Evolutionary conservation across 768 basidiomycete species (phyloP).

Genomic region (Coprinopsis marcescibilis): DNA sequence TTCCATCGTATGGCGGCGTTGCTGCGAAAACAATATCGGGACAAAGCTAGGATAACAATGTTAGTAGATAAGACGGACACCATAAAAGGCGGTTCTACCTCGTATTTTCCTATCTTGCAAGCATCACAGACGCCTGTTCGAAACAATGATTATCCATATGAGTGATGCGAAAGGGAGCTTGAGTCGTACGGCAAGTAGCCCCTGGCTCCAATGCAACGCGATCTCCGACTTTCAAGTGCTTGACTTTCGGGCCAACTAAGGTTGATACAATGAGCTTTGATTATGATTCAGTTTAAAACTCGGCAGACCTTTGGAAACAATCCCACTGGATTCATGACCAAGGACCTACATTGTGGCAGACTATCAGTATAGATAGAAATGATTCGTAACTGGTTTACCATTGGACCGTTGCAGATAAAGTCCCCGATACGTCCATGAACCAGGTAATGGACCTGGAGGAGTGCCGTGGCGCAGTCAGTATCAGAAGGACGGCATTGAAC

Average conservation of each 20-base stretch:
- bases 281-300: background rate
- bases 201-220: slow-evolving; percentile 92
- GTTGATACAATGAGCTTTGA: slow-evolving; percentile 3
- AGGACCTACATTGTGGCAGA: slow-evolving; percentile 63
- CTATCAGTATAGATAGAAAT: background rate
- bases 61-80: background rate
- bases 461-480: too few species aligned
- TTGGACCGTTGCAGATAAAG: slow-evolving; percentile 74
- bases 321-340: slow-evolving; percentile 89
- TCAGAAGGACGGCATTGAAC: background rate
- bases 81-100: slow-evolving; percentile 52
- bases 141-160: too few species aligned
- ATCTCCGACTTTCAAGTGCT: slow-evolving; percentile 73
- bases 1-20: slow-evolving; percentile 91
- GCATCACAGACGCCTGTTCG: slow-evolving; percentile 57
- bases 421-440: slow-evolving; percentile 76
- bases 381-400: slow-evolving; percentile 42
- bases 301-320: slow-evolving; percentile 56
- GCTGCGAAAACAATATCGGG: slow-evolving; percentile 85
- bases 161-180: too few species aligned
- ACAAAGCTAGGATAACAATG: slow-evolving; percentile 57
- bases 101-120: slow-evolving; percentile 81
- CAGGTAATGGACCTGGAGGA: slow-evolving; percentile 67
- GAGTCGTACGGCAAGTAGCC: slow-evolving; percentile 59
- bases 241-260: slow-evolving; percentile 79